Base-by-base conservation (phyloP, 2,329 filamentous ascomycete species). In the Ophiostoma montium region DNA sequence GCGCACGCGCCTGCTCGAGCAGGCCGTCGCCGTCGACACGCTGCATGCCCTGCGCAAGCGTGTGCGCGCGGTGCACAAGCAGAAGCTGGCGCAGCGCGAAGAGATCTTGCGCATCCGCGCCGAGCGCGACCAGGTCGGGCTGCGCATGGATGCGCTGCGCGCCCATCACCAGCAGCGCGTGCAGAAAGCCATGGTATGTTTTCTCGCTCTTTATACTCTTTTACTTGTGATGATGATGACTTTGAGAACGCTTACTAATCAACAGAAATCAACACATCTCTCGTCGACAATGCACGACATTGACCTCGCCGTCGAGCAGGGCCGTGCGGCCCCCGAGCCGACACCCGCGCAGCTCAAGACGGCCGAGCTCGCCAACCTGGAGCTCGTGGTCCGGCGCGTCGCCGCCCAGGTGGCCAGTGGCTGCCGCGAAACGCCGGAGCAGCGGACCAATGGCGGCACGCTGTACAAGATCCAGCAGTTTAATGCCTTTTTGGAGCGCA, bases 71-170 rank as follows among this genome's bases (percentile, higher is more conserved):
- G 70, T 72, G 10, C 74, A 80, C 50, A 75, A 69, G 52, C 72
- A 78, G 57, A 80, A 75, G 58, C 60, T 79, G 3, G 59, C 64
- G 0, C 61, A 82, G 16, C 71, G 79, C 41, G 71, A 78, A 12
- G 75, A 80, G 31, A 76, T 83, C n/a, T 58, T 81, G 27, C 68
- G 69, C 1, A 67, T 82, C 50, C 70, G 75, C 42, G 66, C 68
- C 19, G 78, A 82, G 62, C 67, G 76, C 47, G 76, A 82, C 56
- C 71, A 81, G 54, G 72, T 82, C 8, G 76, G 73, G 5, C 61
- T 82, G 16, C 72, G 70, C 38, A 80, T 79, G 69, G 79, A 83
- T 54, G 75, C 75, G 8, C 66, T 81, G n/a, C 68, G 79, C 41
- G 70, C 70, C 33, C 72, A 70, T 55, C 77, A 82, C 50, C 76